Evolutionary conservation across 805 yeast genomes (phyloP).

Genomic region (Zygosaccharomyces siamensis): DNA sequence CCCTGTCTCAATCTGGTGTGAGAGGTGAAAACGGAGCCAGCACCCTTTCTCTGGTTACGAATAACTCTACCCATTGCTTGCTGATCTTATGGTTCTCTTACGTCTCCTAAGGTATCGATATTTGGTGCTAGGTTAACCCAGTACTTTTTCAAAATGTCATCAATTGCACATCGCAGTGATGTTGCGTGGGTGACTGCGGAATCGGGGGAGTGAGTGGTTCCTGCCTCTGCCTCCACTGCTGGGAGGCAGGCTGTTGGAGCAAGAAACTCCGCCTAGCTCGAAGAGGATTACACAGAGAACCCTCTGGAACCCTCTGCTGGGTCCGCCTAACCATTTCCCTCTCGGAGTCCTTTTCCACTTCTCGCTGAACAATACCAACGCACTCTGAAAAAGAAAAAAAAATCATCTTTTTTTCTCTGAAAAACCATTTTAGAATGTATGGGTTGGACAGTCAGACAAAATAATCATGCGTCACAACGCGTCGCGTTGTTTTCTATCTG

Average conservation of each 20-base stretch:
- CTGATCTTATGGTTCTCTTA: slow-evolving; percentile 30
- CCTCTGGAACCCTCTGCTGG: not conserved
- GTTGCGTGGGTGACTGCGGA: slow-evolving; percentile 1
- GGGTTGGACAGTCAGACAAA: not conserved
- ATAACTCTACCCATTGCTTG: slow-evolving; percentile 76
- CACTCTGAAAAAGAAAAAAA: not conserved
- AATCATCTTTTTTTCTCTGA: not conserved
- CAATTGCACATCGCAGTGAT: not conserved
- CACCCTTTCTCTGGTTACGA: slow-evolving; percentile 99
- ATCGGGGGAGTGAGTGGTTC: not conserved
- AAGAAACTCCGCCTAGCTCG: not conserved
- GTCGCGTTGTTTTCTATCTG: not conserved
- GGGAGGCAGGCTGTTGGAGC: not conserved
- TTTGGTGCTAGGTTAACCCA: not conserved
- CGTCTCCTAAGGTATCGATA: slow-evolving; percentile 8
- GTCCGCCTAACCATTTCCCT: not conserved
- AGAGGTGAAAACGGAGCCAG: slow-evolving; percentile 99
- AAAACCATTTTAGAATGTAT: not conserved
- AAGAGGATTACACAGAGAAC: not conserved
- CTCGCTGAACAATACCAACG: not conserved
- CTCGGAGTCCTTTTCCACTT: no score
- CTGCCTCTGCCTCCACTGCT: not conserved
- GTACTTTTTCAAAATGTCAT: slow-evolving; percentile 4
- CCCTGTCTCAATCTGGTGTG: slow-evolving; percentile 99
- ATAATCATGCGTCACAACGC: not conserved